Conservation (phyloP, 192 early-diverging fungal genomes). For the Rhizophagus sp. region DNA sequence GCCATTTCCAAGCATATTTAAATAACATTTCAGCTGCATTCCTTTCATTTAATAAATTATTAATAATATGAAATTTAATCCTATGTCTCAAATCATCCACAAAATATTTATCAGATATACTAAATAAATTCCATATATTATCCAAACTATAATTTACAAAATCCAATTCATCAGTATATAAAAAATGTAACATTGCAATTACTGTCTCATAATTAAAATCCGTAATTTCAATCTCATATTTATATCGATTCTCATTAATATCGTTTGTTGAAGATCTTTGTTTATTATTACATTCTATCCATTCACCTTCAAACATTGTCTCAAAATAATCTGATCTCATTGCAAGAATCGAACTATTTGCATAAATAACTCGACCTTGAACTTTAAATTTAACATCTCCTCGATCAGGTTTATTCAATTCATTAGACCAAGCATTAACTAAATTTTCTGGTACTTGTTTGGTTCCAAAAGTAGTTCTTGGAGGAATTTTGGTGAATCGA, state of each 20-base stretch:
- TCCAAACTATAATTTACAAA: background rate
- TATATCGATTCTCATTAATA: background rate
- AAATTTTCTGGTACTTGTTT: conserved; percentile 10
- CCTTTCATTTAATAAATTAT: background rate
- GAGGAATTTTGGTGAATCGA: background rate
- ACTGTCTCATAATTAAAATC: conserved; percentile 5
- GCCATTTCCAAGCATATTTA: conserved; percentile 17
- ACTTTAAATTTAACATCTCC: conserved; percentile 28
- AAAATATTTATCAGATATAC: conserved; percentile 17
- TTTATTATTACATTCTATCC: conserved; percentile 20
- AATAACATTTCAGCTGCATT: conserved; percentile 20
- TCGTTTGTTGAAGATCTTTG: background rate
- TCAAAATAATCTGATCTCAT: conserved; percentile 29
- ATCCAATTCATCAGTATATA: conserved; percentile 1
- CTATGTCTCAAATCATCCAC: background rate
- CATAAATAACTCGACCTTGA: conserved; percentile 19
- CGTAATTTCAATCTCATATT: conserved; percentile 2
- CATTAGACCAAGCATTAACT: conserved; percentile 1
- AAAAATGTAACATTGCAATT: conserved; percentile 1
- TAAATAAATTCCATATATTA: background rate
- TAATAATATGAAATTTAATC: background rate
- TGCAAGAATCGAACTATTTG: conserved; percentile 22
- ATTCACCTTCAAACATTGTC: conserved; percentile 24
- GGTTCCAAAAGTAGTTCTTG: background rate
- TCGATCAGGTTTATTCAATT: conserved; percentile 4